Evolutionary conservation across 352 stramenopile species (phyloP), one percentile per base, ranked within the genome.

Genomic region (Peronospora farinosa): DNA sequence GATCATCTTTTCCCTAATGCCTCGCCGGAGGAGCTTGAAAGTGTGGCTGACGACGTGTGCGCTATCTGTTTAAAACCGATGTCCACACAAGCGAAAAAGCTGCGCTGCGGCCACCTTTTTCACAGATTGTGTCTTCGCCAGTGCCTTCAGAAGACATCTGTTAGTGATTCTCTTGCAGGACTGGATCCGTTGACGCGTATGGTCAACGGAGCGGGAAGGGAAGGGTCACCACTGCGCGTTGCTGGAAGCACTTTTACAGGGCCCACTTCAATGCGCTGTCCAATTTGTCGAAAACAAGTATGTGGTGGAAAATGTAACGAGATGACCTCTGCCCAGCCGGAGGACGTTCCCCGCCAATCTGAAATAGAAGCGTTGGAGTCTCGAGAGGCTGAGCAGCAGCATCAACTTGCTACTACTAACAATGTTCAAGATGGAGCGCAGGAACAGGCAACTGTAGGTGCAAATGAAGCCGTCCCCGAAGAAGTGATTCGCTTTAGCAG

Each of bases 1-100:
- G 79, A 90, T 37, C 55, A 71, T 6, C 33, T 78, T 15, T 90
- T 90, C 19, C 70, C 70, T 0, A 64, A 88, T 38, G 79, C 79
- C 11, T 74, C 71, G 2, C 32, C 40, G 7, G 63, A 75, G 1
- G 79, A 90, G 38, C 63, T 90, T 0, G 62, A 68, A 5, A 69
- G 66, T 1, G 73, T 86, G 0, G 63, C 67, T 0, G 79, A 90
- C 38, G 79, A 90, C n/a, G 76, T 90, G 13, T 90, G 79, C 47
- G 79, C 84, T 25, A 90, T 90, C 33, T 90, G 79, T 48, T 58
- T 90, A 16, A 85, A 90, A 40, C 45, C 64, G 13, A 90, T 90
- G 79, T 54, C 67, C 5, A 66, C 57, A 0, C 68, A 86, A 19
- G 76, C 76, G 37, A 90, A 90, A 60, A 88, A 84, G 33, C 63